Conservation (phyloP, 305 asterid genomes). For the Andrographis paniculata region DNA sequence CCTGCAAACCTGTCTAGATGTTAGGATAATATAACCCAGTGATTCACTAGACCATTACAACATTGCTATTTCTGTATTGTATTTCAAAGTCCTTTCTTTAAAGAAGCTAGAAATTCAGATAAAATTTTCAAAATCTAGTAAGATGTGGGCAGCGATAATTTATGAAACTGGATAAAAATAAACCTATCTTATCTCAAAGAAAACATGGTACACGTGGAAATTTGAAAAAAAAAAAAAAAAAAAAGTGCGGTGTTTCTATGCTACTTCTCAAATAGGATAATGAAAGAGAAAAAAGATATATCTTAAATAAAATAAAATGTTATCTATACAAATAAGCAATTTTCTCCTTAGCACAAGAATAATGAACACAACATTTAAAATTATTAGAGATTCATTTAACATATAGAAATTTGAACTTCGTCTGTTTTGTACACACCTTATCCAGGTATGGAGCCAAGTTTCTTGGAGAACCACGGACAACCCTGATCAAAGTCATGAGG, state of each 20-base stretch:
- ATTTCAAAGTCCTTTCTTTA: background rate
- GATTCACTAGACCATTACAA: slow-evolving; percentile 5
- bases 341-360: slow-evolving; percentile 1
- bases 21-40: slow-evolving; percentile 35
- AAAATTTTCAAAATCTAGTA: background rate
- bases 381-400: slow-evolving; percentile 4
- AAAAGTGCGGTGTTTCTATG: slow-evolving; percentile 8
- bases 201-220: no score
- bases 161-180: no score
- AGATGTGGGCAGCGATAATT: no score
- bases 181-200: no score
- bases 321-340: no score
- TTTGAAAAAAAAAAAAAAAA: slow-evolving; percentile 9
- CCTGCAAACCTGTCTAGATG: slow-evolving; percentile 95
- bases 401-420: background rate
- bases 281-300: background rate
- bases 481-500: slow-evolving; percentile 80
- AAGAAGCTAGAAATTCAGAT: slow-evolving; percentile 11
- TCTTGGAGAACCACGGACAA: slow-evolving; percentile 87
- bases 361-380: slow-evolving; percentile 1
- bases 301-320: background rate
- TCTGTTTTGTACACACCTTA: slow-evolving; percentile 61
- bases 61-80: background rate
- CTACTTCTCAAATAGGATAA: background rate
- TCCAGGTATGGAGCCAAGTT: slow-evolving; percentile 79